Evolutionary conservation across 2,329 filamentous ascomycete species (phyloP), one percentile per base, ranked within the genome.

Genomic region (Periconia digitata): DNA sequence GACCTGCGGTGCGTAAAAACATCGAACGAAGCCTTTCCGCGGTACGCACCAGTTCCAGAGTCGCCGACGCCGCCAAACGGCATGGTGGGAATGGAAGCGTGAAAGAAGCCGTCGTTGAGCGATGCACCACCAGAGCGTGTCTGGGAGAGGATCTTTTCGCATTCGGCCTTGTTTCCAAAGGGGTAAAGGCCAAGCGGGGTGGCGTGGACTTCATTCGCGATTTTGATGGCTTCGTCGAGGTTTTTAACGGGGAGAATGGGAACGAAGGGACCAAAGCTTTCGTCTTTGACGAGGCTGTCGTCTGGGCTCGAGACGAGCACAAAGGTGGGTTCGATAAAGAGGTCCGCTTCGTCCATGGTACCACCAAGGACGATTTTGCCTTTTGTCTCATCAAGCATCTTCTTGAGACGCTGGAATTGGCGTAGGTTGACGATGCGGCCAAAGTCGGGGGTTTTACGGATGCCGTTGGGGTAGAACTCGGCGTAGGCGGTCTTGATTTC

Each of bases 241-340:
- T 84, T 80, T 55, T 90, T 82, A 46, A 90, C 86, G 0, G 90
- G 81, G 45, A 95, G 75, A 54, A 97, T 84, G 54, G 89, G 86
- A 58, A 95, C 90, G 50, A 96, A 79, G n/a, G 94, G 94, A 6
- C 92, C 94, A 67, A 99, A 99, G 37, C 86, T 90, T 75, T 99
- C 94, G 54, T 95, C 84, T 20, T 76, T 75, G 64, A 96, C 81
- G 72, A 96, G 83, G 7, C 86, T 80, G 73, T 96, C 92, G 41
- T 92, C 81, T 15, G 81, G 67, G 53, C 84, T 85, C 56, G 89
- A 79, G 32, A 96, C 87, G 51, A 90, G 80, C n/a, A 99, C 85
- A n/a, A 92, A 85, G 0, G 94, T 99, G 1, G 92, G 90, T 69
- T 92, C 90, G 59, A 99, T 94, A 73, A 88, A 96, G 42, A 88